Base-by-base conservation (phyloP, 306 rosid species). In the Fragaria ananassa region DNA sequence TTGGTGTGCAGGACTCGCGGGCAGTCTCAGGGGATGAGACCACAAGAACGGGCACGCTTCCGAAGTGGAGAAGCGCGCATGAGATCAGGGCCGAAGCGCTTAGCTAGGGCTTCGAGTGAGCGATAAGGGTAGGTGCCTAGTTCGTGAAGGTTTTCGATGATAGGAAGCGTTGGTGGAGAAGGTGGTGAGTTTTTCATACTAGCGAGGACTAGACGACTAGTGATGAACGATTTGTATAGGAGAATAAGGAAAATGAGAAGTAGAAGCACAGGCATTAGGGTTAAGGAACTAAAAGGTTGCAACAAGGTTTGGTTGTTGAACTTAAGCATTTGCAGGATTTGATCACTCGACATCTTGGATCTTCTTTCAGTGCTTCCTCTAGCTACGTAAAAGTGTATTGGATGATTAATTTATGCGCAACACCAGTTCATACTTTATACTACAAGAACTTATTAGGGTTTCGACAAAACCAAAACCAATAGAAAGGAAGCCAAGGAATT, bases 131-230 rank as follows among this genome's bases (percentile, higher is more conserved):
- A 69, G 10, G 11, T 8, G 46, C 93, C 86, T 4, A 84, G 57
- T 68, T 82, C 90, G 46, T 82, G 87, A 44, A 88, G 79, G 70
- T 88, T 84, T 66, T 90, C 89, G 11, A 86, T 46, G 31, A 89
- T 29, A 0, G 89, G 93, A 4, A 31, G 35, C 35, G 35, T 31
- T 31, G 35, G 35, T 31, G 35, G 35, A 84, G 35, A 86, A 29
- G 89, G 91, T 5, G 81, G 82, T 72, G 75, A 83, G 70, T 6
- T 80, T 29, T 27, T 29, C 1, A 82, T 42, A 50, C 21, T 17
- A 50, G 21, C 35, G 3, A 31, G 35, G 35, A 31, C 35, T 31
- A 31, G 34, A 31, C 34, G 56, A 5, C 3, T 5, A 39, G 47
- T 29, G 2, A 19, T 44, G 17, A n/a, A 37, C 84, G 83, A 76